Evolutionary conservation across 2,329 filamentous ascomycete species (phyloP).

Genomic region (Chaetomium sp.): DNA sequence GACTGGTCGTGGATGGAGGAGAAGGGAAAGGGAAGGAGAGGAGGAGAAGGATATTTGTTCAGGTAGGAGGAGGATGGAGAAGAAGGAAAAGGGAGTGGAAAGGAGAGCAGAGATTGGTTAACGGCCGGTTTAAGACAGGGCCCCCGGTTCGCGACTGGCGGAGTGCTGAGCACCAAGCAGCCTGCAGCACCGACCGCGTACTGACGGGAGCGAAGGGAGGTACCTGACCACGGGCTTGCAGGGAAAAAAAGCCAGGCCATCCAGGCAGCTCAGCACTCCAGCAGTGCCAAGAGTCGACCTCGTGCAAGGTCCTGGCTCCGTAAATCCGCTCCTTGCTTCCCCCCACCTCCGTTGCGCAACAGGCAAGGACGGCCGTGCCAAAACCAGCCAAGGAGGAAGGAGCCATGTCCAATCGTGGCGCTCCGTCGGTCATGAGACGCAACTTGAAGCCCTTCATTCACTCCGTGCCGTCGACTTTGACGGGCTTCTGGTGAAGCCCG

Average conservation of each 20-base stretch:
- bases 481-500: too few species aligned
- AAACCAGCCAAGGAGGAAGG: conserved; percentile 29
- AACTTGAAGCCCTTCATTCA: neutral
- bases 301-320: conserved; percentile 29
- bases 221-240: conserved; percentile 28
- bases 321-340: conserved; percentile 20
- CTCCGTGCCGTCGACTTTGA: too few species aligned
- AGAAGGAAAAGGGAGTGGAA: conserved; percentile 58
- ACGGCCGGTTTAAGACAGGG: conserved; percentile 50
- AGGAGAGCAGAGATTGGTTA: conserved; percentile 47
- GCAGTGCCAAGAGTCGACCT: conserved; percentile 25
- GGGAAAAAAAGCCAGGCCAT: conserved; percentile 27
- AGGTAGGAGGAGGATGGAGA: conserved; percentile 56
- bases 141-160: conserved; percentile 34
- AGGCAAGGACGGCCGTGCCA: conserved; percentile 27
- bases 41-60: conserved; percentile 48
- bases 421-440: conserved; percentile 17
- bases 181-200: conserved; percentile 33
- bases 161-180: conserved; percentile 36
- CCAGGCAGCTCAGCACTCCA: conserved; percentile 29
- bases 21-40: conserved; percentile 41
- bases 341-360: conserved; percentile 28
- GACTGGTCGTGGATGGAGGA: conserved; percentile 52
- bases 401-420: conserved; percentile 26
- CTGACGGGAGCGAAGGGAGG: conserved; percentile 27